A percentile compares a stretch with the other conserved stretches of the same genome.
These are phyloP conservation scores for Pontederia crassipes DNA, from an alignment of 176 grass and related monocot genomes.

Conservation along the genomic window DNA sequence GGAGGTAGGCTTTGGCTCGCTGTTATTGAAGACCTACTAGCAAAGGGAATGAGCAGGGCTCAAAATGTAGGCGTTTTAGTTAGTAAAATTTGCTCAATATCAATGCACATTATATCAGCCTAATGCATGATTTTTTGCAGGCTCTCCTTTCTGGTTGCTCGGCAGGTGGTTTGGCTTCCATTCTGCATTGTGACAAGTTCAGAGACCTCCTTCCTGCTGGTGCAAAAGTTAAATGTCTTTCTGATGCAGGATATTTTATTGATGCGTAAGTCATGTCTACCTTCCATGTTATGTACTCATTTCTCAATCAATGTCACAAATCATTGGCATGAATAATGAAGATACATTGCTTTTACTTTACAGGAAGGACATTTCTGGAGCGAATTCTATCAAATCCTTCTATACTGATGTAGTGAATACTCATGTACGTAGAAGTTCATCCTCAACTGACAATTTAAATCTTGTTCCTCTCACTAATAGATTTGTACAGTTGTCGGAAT, in stretches of 20 bases:
- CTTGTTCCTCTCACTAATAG: not conserved
- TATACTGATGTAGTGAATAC: conserved; percentile 48
- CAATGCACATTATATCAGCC: no score
- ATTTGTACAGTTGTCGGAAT: not conserved
- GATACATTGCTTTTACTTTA: not conserved
- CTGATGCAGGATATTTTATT: conserved; percentile 96
- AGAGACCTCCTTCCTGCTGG: conserved; percentile 37
- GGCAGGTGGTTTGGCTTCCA: conserved; percentile 80
- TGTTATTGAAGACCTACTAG: conserved; percentile 66
- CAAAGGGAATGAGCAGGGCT: conserved; percentile 77
- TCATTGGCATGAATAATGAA: not conserved
- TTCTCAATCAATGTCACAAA: not conserved
- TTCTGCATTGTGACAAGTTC: conserved; percentile 95
- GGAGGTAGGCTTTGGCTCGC: conserved; percentile 49
- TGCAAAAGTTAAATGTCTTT: conserved; percentile 79
- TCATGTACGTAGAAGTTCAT: conserved; percentile 44
- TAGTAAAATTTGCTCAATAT: not conserved
- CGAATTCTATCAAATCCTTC: conserved; percentile 35
- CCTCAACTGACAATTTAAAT: not conserved
- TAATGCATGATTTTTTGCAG: conserved; percentile 11
- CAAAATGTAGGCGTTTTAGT: conserved; percentile 51
- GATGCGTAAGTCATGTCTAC: conserved; percentile 45
- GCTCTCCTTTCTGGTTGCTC: conserved; percentile 94
- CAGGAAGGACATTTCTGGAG: conserved; percentile 28
- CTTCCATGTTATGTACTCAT: not conserved